Percentiles rank a stretch among this genome's conserved stretches.
Conservation (phyloP, 805 yeast genomes). For the Ogataea sp. region DNA sequence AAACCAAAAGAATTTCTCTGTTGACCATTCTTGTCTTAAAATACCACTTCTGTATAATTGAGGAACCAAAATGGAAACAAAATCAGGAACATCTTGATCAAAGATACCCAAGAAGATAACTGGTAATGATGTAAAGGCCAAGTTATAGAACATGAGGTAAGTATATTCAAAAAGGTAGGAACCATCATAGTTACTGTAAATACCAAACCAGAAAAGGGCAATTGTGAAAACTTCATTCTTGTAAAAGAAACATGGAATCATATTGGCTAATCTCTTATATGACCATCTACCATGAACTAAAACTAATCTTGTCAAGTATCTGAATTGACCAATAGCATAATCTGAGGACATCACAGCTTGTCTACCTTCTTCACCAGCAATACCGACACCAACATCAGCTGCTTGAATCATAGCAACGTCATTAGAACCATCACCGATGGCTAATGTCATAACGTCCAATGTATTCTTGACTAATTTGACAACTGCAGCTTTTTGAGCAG, state of each 20-base stretch:
- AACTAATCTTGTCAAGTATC: constrained; percentile 55
- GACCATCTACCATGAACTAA: constrained; percentile 85
- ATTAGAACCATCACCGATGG: constrained; percentile 83
- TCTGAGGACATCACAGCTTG: constrained; percentile 86
- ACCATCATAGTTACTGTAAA: constrained; percentile 63
- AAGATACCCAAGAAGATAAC: constrained; percentile 64
- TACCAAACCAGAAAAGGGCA: constrained; percentile 72
- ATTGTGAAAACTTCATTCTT: constrained; percentile 69
- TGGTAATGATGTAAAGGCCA: constrained; percentile 76
- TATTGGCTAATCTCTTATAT: constrained; percentile 62
- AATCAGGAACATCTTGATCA: constrained; percentile 70
- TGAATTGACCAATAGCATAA: constrained; percentile 75
- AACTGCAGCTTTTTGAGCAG: constrained; percentile 74
- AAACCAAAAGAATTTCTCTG: constrained; percentile 48
- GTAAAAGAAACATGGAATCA: constrained; percentile 74
- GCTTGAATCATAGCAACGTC: constrained; percentile 87
- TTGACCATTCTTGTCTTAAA: constrained; percentile 54
- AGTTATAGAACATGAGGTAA: constrained; percentile 67
- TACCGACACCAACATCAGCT: constrained; percentile 80
- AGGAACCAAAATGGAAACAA: constrained; percentile 59
- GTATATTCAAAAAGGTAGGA: constrained; percentile 73
- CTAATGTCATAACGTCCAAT: constrained; percentile 67
- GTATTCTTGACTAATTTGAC: constrained; percentile 57
- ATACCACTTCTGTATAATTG: constrained; percentile 65
- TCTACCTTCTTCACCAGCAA: constrained; percentile 82